phyloP scores from a whole-genome alignment of 805 yeast genomes.

The Suhomyces sp. region DNA sequence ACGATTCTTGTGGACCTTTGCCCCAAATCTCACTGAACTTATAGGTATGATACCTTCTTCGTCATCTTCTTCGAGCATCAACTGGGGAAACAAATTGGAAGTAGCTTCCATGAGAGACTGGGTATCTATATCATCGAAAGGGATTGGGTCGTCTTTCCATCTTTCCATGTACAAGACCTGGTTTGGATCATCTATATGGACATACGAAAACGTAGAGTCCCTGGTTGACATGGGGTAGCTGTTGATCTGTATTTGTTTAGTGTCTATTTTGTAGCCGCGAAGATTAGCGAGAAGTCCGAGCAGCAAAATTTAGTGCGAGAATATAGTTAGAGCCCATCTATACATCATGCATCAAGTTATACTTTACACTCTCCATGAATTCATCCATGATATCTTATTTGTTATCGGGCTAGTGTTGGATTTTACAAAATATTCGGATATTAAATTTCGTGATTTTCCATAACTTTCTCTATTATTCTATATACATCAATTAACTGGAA shows the following conservation, averaged over 20 bases:
- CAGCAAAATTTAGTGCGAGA: neutral
- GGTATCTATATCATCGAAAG: conserved; percentile 43
- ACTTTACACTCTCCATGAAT: too few species aligned
- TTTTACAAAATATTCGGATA: too few species aligned
- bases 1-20: conserved; percentile 35
- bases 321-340: too few species aligned
- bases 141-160: conserved; percentile 40
- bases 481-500: conserved; percentile 6
- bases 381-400: too few species aligned
- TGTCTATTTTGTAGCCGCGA: neutral
- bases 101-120: conserved; percentile 36
- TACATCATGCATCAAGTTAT: too few species aligned
- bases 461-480: conserved; percentile 1
- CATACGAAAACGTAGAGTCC: conserved; percentile 20
- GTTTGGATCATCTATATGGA: conserved; percentile 38
- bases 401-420: too few species aligned
- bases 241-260: neutral
- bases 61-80: conserved; percentile 37
- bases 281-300: neutral
- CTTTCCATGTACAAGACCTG: conserved; percentile 40
- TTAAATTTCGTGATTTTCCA: neutral
- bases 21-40: conserved; percentile 35
- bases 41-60: conserved; percentile 38
- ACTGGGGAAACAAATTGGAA: conserved; percentile 32
- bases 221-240: conserved; percentile 2